Evolutionary conservation across 2,329 filamentous ascomycete genomes (phyloP).

Genomic region (Scolecobasidium constrictum): DNA sequence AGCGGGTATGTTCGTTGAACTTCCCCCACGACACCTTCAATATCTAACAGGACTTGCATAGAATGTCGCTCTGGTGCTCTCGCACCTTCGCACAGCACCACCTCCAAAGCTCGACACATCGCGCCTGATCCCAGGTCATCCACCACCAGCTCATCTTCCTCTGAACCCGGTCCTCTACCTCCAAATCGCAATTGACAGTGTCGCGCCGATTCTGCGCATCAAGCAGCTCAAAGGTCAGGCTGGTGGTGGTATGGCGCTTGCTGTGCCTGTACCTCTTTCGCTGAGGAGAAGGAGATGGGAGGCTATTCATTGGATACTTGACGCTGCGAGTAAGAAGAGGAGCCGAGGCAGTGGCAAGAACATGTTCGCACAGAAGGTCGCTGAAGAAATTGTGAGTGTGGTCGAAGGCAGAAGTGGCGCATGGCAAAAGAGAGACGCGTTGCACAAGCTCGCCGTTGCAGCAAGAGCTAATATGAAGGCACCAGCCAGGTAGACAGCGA

Average conservation of each 20-base stretch:
- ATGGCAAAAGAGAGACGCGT: slow-evolving; percentile 68
- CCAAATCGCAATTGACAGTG: slow-evolving; percentile 80
- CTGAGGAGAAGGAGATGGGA: slow-evolving; percentile 64
- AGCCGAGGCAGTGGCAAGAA: slow-evolving; percentile 59
- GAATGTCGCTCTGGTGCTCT: slow-evolving; percentile 79
- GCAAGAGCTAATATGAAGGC: slow-evolving; percentile 69
- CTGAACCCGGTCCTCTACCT: slow-evolving; percentile 86
- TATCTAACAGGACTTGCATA: slow-evolving; percentile 26
- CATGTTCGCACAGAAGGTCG: slow-evolving; percentile 67
- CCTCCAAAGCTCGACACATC: slow-evolving; percentile 64
- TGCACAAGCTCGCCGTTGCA: slow-evolving; percentile 74
- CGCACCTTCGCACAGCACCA: slow-evolving; percentile 70
- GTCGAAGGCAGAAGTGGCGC: slow-evolving; percentile 74
- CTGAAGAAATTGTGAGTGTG: slow-evolving; percentile 76
- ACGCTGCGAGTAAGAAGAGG: slow-evolving; percentile 67
- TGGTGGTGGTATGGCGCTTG: slow-evolving; percentile 76
- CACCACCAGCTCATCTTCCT: slow-evolving; percentile 68
- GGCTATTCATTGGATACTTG: slow-evolving; percentile 83
- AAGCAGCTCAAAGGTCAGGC: slow-evolving; percentile 64
- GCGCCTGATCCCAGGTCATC: slow-evolving; percentile 63
- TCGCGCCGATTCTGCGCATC: slow-evolving; percentile 79
- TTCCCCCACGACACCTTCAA: neutral
- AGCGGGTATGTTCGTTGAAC: slow-evolving; percentile 52
- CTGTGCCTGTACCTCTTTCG: slow-evolving; percentile 68
- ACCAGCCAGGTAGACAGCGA: too few species aligned